These are phyloP conservation scores for Leccinum rimulosum DNA, from an alignment of 768 basidiomycete genomes.

Conservation along the genomic window DNA sequence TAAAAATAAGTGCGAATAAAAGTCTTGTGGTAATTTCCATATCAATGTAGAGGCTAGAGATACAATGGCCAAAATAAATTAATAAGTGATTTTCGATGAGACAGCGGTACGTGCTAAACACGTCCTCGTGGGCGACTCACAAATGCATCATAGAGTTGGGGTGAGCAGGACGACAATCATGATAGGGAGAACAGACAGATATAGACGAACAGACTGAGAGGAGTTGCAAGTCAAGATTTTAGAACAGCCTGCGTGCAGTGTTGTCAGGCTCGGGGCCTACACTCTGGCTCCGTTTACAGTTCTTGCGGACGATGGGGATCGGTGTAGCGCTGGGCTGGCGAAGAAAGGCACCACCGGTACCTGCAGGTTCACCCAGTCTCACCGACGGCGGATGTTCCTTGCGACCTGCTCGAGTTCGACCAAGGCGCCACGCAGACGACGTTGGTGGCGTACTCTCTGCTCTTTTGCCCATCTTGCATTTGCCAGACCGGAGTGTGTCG, in stretches of 20 bases:
- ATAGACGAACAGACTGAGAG: not conserved
- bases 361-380: constrained; percentile 5
- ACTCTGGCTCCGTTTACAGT: constrained; percentile 27
- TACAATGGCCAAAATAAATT: constrained; percentile 10
- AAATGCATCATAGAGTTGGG: not conserved
- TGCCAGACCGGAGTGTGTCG: not conserved
- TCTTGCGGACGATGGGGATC: constrained; percentile 20
- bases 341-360: constrained; percentile 21
- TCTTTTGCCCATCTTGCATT: constrained; percentile 14
- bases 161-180: not conserved
- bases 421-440: constrained; percentile 20
- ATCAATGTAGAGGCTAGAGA: constrained; percentile 13
- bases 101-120: not conserved
- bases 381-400: constrained; percentile 12
- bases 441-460: constrained; percentile 32
- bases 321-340: constrained; percentile 28
- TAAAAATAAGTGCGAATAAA: not conserved
- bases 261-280: constrained; percentile 21
- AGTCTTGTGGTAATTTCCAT: not conserved
- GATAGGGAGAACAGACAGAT: not conserved
- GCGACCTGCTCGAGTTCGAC: constrained; percentile 8
- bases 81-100: not conserved
- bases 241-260: constrained; percentile 17
- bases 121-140: constrained; percentile 19
- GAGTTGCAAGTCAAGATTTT: not conserved